phyloP scores from a whole-genome alignment of 2,329 filamentous ascomycete genomes.

The Aciculosporium take region DNA sequence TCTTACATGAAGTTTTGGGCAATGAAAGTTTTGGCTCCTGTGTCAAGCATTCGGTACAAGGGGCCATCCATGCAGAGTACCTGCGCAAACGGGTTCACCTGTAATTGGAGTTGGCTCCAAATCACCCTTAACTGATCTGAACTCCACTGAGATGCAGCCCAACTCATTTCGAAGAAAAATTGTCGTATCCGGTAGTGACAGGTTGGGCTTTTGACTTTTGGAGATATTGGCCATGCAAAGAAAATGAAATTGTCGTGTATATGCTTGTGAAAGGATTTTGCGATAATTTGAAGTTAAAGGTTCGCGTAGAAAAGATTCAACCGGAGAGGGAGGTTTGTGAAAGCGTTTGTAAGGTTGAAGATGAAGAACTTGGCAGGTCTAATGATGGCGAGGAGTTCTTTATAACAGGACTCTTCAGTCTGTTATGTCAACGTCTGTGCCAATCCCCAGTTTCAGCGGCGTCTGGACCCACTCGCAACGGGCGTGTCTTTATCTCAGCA shows the following conservation, averaged over 20 bases:
- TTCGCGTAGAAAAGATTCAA: background rate
- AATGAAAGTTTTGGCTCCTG: conserved; percentile 10
- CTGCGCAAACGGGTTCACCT: conserved; percentile 9
- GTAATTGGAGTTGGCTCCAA: conserved; percentile 9
- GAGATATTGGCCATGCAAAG: background rate
- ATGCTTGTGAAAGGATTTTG: background rate
- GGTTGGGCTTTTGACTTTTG: background rate
- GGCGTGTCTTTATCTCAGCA: background rate
- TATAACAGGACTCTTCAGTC: background rate
- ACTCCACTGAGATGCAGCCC: conserved; percentile 2
- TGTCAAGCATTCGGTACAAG: conserved; percentile 10
- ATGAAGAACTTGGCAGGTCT: background rate
- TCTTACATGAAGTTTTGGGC: conserved; percentile 14
- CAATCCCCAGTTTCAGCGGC: background rate
- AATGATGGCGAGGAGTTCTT: background rate
- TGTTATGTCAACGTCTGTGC: background rate
- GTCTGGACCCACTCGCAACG: background rate
- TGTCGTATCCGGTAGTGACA: background rate
- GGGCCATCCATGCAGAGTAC: conserved; percentile 9
- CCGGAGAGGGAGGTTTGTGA: background rate
- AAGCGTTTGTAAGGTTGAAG: background rate
- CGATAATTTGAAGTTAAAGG: background rate
- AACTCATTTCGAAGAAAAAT: background rate
- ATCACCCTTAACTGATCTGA: conserved; percentile 7
- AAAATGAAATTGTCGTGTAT: background rate